These are phyloP conservation scores for Penicillium sp. DNA, from an alignment of 2,329 filamentous ascomycete species.

Conservation along the genomic window DNA sequence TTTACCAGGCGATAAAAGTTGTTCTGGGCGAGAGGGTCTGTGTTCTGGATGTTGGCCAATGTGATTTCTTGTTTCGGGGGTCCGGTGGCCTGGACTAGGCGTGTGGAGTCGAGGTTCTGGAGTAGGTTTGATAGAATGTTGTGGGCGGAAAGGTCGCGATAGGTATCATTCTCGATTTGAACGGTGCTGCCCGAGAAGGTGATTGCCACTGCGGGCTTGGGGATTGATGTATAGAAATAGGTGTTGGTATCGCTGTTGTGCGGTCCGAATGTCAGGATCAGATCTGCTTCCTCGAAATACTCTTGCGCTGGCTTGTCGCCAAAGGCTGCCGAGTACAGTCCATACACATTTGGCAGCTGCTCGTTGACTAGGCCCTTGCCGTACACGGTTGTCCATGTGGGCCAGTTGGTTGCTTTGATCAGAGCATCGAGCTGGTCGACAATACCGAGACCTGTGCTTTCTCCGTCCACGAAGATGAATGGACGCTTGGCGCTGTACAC, in stretches of 20 bases:
- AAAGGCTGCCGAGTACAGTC: constrained; percentile 50
- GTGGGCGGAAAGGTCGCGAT: constrained; percentile 74
- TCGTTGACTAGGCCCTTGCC: constrained; percentile 56
- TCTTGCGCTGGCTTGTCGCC: constrained; percentile 35
- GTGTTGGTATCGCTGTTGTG: constrained; percentile 49
- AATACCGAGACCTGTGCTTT: constrained; percentile 47
- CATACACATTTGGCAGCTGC: constrained; percentile 49
- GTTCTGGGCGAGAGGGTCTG: constrained; percentile 48
- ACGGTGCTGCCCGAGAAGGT: constrained; percentile 76
- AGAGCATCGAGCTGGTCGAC: constrained; percentile 46
- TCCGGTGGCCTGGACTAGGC: constrained; percentile 52
- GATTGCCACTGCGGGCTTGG: constrained; percentile 74
- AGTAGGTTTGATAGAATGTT: constrained; percentile 73
- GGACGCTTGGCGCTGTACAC: constrained; percentile 51
- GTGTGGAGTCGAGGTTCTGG: constrained; percentile 57
- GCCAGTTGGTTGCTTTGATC: constrained; percentile 47
- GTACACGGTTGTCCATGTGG: constrained; percentile 50
- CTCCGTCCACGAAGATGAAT: constrained; percentile 55
- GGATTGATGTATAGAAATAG: constrained; percentile 76
- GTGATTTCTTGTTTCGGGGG: constrained; percentile 19
- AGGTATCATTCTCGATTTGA: constrained; percentile 74
- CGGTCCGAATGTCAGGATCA: constrained; percentile 39
- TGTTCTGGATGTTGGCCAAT: constrained; percentile 44
- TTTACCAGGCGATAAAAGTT: constrained; percentile 51
- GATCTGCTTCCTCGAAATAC: constrained; percentile 42